Conservation (phyloP, 2,329 filamentous ascomycete species). For the Ophiostoma pallidulum region DNA sequence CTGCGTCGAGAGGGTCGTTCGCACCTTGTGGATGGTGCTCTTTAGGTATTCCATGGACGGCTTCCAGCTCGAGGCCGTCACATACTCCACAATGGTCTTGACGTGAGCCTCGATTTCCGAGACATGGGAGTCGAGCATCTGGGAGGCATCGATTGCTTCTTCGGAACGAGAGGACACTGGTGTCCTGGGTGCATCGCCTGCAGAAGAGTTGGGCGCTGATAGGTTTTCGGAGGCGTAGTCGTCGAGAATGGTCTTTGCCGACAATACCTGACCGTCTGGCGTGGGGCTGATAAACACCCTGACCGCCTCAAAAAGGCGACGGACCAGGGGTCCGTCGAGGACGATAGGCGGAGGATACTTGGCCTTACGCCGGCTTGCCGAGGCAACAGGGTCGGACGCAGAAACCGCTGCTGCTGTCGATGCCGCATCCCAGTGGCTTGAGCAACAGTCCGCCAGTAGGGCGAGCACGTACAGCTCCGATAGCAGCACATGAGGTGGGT, state of each 20-base stretch:
- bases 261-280: constrained; percentile 46
- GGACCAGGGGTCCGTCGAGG: constrained; percentile 42
- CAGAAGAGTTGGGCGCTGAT: not conserved
- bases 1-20: constrained; percentile 34
- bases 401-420: constrained; percentile 16
- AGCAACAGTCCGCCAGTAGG: constrained; percentile 56
- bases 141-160: constrained; percentile 26
- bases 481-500: constrained; percentile 50
- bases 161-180: constrained; percentile 23
- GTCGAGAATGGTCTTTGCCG: constrained; percentile 48
- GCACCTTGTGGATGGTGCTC: constrained; percentile 40
- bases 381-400: constrained; percentile 11
- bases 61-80: constrained; percentile 56
- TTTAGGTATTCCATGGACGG: constrained; percentile 50
- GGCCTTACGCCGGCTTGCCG: constrained; percentile 18
- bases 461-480: constrained; percentile 57
- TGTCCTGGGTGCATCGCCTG: constrained; percentile 17
- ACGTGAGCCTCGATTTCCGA: constrained; percentile 44
- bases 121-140: constrained; percentile 27
- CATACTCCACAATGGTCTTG: constrained; percentile 50
- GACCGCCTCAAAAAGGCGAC: constrained; percentile 45
- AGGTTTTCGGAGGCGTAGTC: constrained; percentile 22
- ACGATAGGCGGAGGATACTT: constrained; percentile 26
- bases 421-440: constrained; percentile 45
- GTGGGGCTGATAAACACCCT: constrained; percentile 50